phyloP scores from a whole-genome alignment of 805 yeast species.

The Suhomyces kilbournensis region DNA sequence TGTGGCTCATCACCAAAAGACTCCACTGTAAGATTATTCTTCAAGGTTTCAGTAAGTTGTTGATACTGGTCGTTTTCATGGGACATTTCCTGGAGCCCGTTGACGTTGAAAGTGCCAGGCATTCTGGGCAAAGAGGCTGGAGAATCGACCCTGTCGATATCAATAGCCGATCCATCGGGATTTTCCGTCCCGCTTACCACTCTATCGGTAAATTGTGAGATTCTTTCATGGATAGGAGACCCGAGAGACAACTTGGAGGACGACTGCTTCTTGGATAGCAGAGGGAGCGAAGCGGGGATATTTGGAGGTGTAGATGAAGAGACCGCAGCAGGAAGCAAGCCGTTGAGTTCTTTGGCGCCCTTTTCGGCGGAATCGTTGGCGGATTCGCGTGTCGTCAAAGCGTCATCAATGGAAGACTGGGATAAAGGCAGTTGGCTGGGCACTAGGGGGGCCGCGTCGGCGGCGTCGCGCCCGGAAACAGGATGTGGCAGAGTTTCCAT shows the following conservation, averaged over 20 bases:
- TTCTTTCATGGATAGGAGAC: constrained; percentile 12
- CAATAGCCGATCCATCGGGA: not conserved
- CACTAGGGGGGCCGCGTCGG: not conserved
- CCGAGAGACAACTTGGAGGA: constrained; percentile 6
- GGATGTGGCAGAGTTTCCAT: not conserved
- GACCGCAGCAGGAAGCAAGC: not conserved
- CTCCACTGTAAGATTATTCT: constrained; percentile 6
- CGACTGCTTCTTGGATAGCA: not conserved
- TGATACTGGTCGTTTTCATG: constrained; percentile 7
- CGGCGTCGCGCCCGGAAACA: not conserved
- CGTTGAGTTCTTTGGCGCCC: not conserved
- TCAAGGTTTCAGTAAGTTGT: constrained; percentile 9
- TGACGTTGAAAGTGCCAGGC: constrained; percentile 47
- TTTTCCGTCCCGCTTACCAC: constrained; percentile 6
- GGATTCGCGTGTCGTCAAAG: not conserved
- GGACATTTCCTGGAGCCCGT: constrained; percentile 34
- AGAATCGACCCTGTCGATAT: constrained; percentile 1
- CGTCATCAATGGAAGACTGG: not conserved
- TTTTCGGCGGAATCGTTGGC: not conserved
- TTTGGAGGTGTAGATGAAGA: not conserved
- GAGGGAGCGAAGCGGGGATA: not conserved
- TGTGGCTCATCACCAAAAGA: constrained; percentile 3
- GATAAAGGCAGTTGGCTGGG: not conserved
- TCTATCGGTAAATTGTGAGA: constrained; percentile 10
- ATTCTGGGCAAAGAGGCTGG: constrained; percentile 34